Percentiles rank a stretch among this genome's conserved stretches.
These are phyloP conservation scores for Salvia hispanica DNA, from an alignment of 257 asterid genomes.

Conservation along the genomic window DNA sequence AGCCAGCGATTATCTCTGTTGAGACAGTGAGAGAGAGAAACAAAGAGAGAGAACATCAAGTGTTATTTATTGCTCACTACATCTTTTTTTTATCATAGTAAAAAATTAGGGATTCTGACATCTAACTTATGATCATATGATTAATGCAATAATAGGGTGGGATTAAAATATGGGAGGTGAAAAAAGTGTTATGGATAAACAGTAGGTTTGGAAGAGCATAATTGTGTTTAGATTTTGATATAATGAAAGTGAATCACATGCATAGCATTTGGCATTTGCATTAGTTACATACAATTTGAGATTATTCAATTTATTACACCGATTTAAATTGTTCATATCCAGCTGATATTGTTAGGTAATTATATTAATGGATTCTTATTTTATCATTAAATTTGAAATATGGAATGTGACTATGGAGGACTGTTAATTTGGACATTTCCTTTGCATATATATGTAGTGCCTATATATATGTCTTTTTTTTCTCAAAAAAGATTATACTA, in stretches of 20 bases:
- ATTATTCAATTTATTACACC: not conserved
- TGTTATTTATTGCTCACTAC: constrained; percentile 44
- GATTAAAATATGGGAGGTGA: not conserved
- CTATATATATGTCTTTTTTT: not conserved
- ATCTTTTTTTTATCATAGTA: not conserved
- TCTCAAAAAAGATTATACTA: not conserved
- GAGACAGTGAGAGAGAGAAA: constrained; percentile 41
- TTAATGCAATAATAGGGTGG: not conserved
- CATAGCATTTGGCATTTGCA: not conserved
- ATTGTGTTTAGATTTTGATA: too few relatives aligned
- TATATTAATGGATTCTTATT: too few relatives aligned
- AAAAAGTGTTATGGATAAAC: not conserved
- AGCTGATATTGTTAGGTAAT: not conserved
- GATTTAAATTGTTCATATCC: not conserved
- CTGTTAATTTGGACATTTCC: not conserved
- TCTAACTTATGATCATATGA: not conserved
- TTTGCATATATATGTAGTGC: constrained; percentile 3
- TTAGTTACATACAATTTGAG: not conserved
- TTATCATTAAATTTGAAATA: too few relatives aligned
- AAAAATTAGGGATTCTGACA: constrained; percentile 1
- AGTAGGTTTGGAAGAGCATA: too few relatives aligned
- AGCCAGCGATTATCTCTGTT: constrained; percentile 70
- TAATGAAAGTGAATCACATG: constrained; percentile 2
- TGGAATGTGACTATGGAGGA: too few relatives aligned
- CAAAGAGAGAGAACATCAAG: constrained; percentile 51